These are phyloP conservation scores for Anisogramma anomala DNA, from an alignment of 2,329 filamentous ascomycete genomes.

Conservation along the genomic window DNA sequence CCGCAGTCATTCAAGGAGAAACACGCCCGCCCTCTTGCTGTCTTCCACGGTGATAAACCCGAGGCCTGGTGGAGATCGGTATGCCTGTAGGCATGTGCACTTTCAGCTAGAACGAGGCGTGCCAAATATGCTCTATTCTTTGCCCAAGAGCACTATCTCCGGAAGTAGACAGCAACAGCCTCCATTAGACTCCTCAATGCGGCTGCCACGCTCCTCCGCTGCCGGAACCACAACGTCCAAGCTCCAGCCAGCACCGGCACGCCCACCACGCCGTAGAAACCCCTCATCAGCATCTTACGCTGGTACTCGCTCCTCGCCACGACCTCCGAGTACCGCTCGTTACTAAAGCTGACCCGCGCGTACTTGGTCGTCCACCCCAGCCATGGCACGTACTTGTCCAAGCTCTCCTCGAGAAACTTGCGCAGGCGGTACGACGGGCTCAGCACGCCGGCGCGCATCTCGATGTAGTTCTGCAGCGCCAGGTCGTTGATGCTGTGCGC, in stretches of 20 bases:
- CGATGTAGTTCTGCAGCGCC: conserved; percentile 79
- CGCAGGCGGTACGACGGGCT: conserved; percentile 66
- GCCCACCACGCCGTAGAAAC: conserved; percentile 26
- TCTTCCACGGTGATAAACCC: too few relatives aligned
- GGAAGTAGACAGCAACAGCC: background rate
- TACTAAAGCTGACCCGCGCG: conserved; percentile 82
- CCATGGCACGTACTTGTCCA: conserved; percentile 63
- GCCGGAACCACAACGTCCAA: conserved; percentile 11
- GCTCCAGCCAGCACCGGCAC: conserved; percentile 16
- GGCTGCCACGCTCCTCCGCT: conserved; percentile 3
- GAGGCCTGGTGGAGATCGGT: too few relatives aligned
- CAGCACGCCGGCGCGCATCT: conserved; percentile 83
- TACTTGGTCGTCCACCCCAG: conserved; percentile 91
- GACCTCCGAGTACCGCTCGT: conserved; percentile 81
- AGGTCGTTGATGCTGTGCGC: conserved; percentile 87
- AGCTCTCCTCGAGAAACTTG: conserved; percentile 75
- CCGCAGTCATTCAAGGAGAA: too few relatives aligned
- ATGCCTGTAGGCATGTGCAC: too few relatives aligned
- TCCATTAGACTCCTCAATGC: background rate
- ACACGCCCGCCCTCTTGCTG: too few relatives aligned
- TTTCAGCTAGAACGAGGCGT: too few relatives aligned
- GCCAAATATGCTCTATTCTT: too few relatives aligned
- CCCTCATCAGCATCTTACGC: conserved; percentile 44
- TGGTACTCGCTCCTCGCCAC: conserved; percentile 58
- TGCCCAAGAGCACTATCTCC: conserved; percentile 6